phyloP scores from a whole-genome alignment of 2,329 filamentous ascomycete genomes.

The Colletotrichum falcatum region DNA sequence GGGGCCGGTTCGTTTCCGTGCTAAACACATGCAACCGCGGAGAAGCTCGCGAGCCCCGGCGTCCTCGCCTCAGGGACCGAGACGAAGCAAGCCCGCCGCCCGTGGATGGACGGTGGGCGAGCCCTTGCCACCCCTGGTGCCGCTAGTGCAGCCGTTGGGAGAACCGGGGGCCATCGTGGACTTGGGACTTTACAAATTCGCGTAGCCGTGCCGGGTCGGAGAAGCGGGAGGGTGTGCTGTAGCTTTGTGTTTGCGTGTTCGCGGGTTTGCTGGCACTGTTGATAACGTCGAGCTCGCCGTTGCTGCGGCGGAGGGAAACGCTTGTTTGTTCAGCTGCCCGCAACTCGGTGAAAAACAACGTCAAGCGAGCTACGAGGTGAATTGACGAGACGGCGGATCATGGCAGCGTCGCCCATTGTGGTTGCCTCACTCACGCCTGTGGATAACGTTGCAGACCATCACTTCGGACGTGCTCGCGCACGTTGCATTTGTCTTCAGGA shows the following conservation, averaged over 20 bases:
- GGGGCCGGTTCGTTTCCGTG: neutral
- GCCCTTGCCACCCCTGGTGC: neutral
- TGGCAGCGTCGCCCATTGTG: neutral
- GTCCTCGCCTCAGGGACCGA: neutral
- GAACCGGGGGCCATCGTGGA: neutral
- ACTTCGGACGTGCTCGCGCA: slow-evolving; percentile 2
- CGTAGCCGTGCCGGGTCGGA: neutral
- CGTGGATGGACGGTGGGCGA: neutral
- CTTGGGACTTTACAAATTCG: neutral
- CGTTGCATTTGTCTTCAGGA: slow-evolving; percentile 29
- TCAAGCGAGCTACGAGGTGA: neutral
- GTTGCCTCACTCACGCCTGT: neutral
- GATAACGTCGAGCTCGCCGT: neutral
- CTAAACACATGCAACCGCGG: neutral
- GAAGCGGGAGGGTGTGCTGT: neutral
- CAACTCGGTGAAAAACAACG: neutral
- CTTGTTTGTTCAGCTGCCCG: neutral
- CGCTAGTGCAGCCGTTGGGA: neutral
- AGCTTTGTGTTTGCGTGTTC: neutral
- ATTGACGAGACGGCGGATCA: neutral
- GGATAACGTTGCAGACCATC: neutral
- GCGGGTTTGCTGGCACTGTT: neutral
- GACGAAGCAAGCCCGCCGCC: neutral
- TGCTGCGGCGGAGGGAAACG: neutral
- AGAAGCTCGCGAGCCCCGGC: neutral